A percentile compares a stretch with the other conserved stretches of the same genome.
Conservation (phyloP, 345 rosid genomes). For the Dipteronia sinensis region DNA sequence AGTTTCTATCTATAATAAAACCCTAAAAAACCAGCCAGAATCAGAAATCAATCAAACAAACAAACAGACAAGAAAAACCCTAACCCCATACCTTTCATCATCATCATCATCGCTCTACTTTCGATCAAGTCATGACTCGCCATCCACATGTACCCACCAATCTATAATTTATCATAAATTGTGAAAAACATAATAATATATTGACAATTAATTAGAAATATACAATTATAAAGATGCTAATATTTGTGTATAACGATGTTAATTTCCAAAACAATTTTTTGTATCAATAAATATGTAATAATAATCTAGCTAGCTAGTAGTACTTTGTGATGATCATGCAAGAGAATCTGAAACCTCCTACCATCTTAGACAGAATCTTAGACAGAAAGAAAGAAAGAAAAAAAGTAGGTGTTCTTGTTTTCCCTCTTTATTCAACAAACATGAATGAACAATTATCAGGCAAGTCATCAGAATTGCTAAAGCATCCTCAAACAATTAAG, state of each 20-base stretch:
- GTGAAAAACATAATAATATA: not conserved
- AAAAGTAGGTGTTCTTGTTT: conserved; percentile 1
- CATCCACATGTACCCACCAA: conserved; percentile 32
- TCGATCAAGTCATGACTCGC: conserved; percentile 40
- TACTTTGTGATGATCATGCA: conserved; percentile 14
- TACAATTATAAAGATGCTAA: not conserved
- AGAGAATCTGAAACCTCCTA: conserved; percentile 9
- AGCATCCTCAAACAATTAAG: conserved; percentile 25
- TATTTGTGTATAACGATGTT: too few species aligned
- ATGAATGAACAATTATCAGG: conserved; percentile 27
- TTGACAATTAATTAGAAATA: not conserved
- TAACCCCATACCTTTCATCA: conserved; percentile 36
- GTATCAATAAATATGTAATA: not conserved
- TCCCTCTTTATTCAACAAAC: not conserved
- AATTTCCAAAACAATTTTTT: not conserved
- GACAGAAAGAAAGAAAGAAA: conserved; percentile 2
- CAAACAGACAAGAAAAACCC: conserved; percentile 36
- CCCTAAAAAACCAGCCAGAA: conserved; percentile 33
- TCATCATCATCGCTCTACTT: conserved; percentile 25
- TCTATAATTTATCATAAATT: not conserved
- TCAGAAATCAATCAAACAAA: conserved; percentile 16
- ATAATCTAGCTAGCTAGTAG: too few species aligned
- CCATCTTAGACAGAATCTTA: not conserved
- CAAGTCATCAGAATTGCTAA: conserved; percentile 29
- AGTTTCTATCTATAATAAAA: conserved; percentile 33